Evolutionary conservation across 108 stramenopile species (phyloP), one percentile per base, ranked within the genome.

Genomic region (Asterionellopsis glacialis): DNA sequence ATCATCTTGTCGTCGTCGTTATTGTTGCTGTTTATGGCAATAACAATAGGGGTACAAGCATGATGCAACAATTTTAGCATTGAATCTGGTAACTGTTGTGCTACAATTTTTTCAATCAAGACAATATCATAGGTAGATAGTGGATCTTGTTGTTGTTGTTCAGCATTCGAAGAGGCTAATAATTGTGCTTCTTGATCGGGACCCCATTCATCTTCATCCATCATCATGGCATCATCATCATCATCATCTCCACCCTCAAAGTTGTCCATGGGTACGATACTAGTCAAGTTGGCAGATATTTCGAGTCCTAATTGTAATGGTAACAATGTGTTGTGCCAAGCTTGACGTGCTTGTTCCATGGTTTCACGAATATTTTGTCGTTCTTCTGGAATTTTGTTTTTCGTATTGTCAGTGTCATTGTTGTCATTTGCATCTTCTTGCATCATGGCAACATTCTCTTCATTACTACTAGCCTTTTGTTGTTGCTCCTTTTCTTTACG

Each of bases 271-370:
- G 43, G 45, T 21, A 18, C 40, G 5, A 58, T 55, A 39, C 69
- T 61, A 28, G 53, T 66, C 9, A 88, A 49, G 59, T 89, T 89
- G 24, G 84, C 80, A 1, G 75, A 49, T 27, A 89, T 45, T 57
- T 89, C 87, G 55, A 89, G 53, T 27, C 80, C 71, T 54, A 89
- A 51, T 61, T 81, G 75, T 15, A 80, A 55, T 16, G 79, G 77
- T 45, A 61, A 48, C 6, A 74, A 63, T 2, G 58, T 26, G 15
- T 61, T 65, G 51, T 64, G 69, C 84, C 84, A 85, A 14, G 59
- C 51, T 18, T 57, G 38, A 23, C 75, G 21, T 13, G 77, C 73
- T 11, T 59, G 51, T 25, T 80, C 76, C 54, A 82, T 55, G 21
- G 69, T 79, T 47, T 83, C 74, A 21, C 65, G 67, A 12, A 73